Conservation (phyloP, 768 basidiomycete genomes). For the Kwoniella heveanensis region DNA sequence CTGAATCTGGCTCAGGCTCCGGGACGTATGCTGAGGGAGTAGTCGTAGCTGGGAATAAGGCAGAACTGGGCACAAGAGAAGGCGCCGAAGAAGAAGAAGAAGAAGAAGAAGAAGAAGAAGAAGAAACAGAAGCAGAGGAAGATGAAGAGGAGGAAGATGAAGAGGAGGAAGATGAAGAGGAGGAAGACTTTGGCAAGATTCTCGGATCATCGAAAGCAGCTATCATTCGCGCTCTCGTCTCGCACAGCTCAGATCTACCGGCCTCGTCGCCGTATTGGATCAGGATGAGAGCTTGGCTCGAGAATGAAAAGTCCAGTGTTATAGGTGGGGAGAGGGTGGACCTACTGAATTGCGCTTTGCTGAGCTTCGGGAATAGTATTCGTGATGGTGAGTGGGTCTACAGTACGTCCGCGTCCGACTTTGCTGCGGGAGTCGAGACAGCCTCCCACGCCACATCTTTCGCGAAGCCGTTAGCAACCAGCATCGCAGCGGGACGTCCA, state of each 20-base stretch:
- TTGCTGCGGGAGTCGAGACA: too few relatives aligned
- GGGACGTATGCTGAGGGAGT: too few relatives aligned
- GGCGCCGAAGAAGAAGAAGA: not conserved
- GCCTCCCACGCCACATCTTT: too few relatives aligned
- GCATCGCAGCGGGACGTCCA: too few relatives aligned
- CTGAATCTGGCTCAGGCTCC: not conserved
- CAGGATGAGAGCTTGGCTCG: conserved; percentile 35
- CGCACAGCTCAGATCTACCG: conserved; percentile 19
- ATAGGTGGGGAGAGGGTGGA: conserved; percentile 27
- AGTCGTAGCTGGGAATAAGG: too few relatives aligned
- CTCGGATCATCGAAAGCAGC: conserved; percentile 29
- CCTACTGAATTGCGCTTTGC: conserved; percentile 35
- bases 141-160: conserved; percentile 1
- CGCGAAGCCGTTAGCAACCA: too few relatives aligned
- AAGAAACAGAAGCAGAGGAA: not conserved
- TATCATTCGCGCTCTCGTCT: conserved; percentile 29
- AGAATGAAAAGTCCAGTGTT: too few relatives aligned
- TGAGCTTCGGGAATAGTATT: conserved; percentile 44
- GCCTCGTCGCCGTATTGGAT: conserved; percentile 21
- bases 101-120: not conserved
- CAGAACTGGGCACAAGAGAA: too few relatives aligned
- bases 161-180: conserved; percentile 9
- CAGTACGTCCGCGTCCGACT: too few relatives aligned
- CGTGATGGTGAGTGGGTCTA: conserved; percentile 33
- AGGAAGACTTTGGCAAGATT: not conserved